Evolutionary conservation across 2,329 filamentous ascomycete genomes (phyloP), one percentile per base, ranked within the genome.

Genomic region (Botryotinia globosa): DNA sequence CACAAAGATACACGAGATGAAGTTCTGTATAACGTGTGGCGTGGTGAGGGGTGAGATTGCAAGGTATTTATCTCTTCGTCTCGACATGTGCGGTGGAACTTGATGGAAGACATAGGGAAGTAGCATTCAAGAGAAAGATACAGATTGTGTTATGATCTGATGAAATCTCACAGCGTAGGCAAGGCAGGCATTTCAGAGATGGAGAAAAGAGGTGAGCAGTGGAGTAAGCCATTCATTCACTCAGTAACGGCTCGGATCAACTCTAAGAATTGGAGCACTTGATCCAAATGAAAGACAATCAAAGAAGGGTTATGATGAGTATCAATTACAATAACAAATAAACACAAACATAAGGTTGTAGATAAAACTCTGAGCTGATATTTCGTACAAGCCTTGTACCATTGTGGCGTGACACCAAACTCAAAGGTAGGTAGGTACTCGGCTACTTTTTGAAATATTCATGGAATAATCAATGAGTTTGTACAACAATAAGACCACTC

Each of bases 361-460:
- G 42, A 34, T 48, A 22, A 34, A 54, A 48, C 9, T 29, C 20
- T 16, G 62, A 65, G 62, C 62, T 48, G 62, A 45, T 63, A 29
- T 44, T 65, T 65, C 45, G 29, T 65, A 10, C 25, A 48, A 29
- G 61, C 61, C 61, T 48, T 45, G 62, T 48, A 45, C 62, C 20
- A 45, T 34, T 48, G 63, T 65, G 37, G 59, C 37, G 59, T 63
- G 59, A 63, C 37, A 63, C 51, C 25, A 63, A n/a, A 44, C 25
- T 42, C 22, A n/a, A 62, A 48, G 34, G n/a, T n/a, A n/a, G n/a
- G n/a, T n/a, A n/a, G n/a, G 10, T 12, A 8, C 34, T 58, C 34
- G 18, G n/a, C 34, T 39, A 61, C 25, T 18, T 54, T 54, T 7
- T 29, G 4, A 18, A 18, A 16, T n/a, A 7, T 22, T 39, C 48